Conservation (phyloP, 2,329 filamentous ascomycete genomes). For the Xylaria sp. region DNA sequence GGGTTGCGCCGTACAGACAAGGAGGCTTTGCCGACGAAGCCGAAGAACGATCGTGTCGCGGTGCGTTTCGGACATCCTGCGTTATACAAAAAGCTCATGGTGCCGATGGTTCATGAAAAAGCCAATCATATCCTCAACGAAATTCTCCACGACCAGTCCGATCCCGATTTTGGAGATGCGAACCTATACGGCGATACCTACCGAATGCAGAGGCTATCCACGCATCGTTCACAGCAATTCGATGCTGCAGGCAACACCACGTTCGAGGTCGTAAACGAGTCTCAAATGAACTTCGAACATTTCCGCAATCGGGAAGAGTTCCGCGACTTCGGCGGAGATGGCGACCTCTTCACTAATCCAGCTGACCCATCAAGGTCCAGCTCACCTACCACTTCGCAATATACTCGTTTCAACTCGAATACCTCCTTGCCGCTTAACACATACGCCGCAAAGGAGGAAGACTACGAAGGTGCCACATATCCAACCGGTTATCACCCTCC, state of each 20-base stretch:
- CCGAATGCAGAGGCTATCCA: conserved; percentile 74
- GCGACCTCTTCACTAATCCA: conserved; percentile 64
- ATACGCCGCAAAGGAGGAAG: background rate
- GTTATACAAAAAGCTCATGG: conserved; percentile 87
- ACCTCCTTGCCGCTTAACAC: background rate
- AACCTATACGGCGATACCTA: conserved; percentile 83
- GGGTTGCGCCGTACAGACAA: conserved; percentile 54
- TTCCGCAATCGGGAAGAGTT: conserved; percentile 90
- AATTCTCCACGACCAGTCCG: conserved; percentile 80
- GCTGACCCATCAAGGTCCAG: conserved; percentile 62
- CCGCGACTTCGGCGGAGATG: conserved; percentile 74
- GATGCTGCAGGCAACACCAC: conserved; percentile 47
- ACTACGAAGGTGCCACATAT: conserved; percentile 28
- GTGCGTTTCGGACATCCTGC: conserved; percentile 87
- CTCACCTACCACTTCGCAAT: conserved; percentile 57
- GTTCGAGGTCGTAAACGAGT: conserved; percentile 87
- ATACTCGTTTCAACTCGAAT: conserved; percentile 18
- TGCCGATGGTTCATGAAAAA: conserved; percentile 91
- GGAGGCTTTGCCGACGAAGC: conserved; percentile 54
- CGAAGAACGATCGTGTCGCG: conserved; percentile 68
- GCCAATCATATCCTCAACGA: conserved; percentile 82
- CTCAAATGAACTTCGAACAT: conserved; percentile 83
- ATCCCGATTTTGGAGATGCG: conserved; percentile 63
- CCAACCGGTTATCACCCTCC: conserved; percentile 31
- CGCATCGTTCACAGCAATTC: conserved; percentile 36